Base-by-base conservation (phyloP, 768 basidiomycete genomes). In the Tephrocybe rancida region DNA sequence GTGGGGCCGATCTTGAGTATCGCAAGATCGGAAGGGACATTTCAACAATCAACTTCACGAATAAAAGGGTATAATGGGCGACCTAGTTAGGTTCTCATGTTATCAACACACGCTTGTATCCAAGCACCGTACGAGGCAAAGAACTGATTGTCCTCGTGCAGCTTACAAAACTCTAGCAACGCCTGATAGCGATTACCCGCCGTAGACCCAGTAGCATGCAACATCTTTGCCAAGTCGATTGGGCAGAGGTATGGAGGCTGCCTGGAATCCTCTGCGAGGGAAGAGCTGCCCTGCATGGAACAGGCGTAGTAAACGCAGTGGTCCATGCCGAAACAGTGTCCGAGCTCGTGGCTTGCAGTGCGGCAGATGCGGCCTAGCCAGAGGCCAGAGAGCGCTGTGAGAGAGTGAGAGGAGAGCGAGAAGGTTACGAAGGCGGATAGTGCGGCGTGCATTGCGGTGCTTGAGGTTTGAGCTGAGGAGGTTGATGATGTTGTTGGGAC, bases 311-410 rank as follows among this genome's bases (percentile, higher is more conserved):
- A 73, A 2, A 70, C 64, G 52, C 71, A 72, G 52, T 73, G 71
- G 41, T 75, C 69, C n/a, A 73, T 70, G 19, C 70, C 69, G 13
- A 70, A 66, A 52, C 70, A 70, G 64, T 80, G 78, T 47, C 78
- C 67, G 39, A 76, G 53, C 65, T 80, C 68, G 57, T 74, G 71
- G 45, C 65, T 65, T n/a, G 71, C 66, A 0, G 71, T 73, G 18
- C 67, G 67, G 41, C 70, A 71, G 16, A 70, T 63, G 8, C 73
- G 66, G 10, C 65, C 61, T 3, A 74, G 66, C 69, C 71, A 73
- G n/a, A 73, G 41, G 10, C 59, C 66, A 6, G 61, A 57, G 24
- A 69, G 58, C 2, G 55, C 43, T 24, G 48, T 50, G 18, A 55
- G 5, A 10, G 64, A 53, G 11, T 55, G 56, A 11, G 63, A 54